phyloP scores from a whole-genome alignment of 768 basidiomycete genomes.

The Kwoniella europaea region DNA sequence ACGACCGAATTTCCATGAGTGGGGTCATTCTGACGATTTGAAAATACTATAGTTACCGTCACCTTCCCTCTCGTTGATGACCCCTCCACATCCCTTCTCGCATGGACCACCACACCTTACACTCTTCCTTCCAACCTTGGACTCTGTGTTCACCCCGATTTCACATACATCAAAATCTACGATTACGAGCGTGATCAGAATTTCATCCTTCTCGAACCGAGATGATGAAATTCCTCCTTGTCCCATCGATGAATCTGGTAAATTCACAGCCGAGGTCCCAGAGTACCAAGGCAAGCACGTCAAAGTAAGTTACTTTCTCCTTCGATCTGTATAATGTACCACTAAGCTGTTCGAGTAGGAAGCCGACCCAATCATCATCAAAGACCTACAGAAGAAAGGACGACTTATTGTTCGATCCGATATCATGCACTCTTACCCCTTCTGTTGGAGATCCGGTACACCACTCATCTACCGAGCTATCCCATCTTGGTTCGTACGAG shows the following conservation, averaged over 20 bases:
- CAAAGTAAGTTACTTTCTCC: constrained; percentile 66
- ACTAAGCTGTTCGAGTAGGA: constrained; percentile 62
- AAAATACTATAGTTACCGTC: constrained; percentile 71
- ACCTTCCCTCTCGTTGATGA: constrained; percentile 93
- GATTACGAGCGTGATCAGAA: constrained; percentile 83
- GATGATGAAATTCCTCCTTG: constrained; percentile 94
- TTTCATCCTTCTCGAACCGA: constrained; percentile 86
- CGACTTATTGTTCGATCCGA: constrained; percentile 86
- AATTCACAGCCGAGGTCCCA: constrained; percentile 84
- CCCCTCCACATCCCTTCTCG: constrained; percentile 82
- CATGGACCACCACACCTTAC: constrained; percentile 99
- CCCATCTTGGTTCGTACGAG: constrained; percentile 93
- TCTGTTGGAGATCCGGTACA: constrained; percentile 96
- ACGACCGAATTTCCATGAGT: neutral
- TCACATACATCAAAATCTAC: constrained; percentile 94
- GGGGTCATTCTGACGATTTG: too few relatives aligned
- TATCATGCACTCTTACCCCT: constrained; percentile 89
- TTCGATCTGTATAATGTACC: neutral
- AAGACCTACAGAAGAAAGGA: constrained; percentile 81
- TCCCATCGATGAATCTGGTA: constrained; percentile 87
- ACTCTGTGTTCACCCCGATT: constrained; percentile 94
- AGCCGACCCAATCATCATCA: constrained; percentile 94
- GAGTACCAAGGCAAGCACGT: constrained; percentile 88
- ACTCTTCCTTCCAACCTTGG: constrained; percentile 94
- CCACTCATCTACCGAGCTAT: constrained; percentile 95